Conservation (phyloP, 768 basidiomycete genomes). For the Gautieria morchelliformis region DNA sequence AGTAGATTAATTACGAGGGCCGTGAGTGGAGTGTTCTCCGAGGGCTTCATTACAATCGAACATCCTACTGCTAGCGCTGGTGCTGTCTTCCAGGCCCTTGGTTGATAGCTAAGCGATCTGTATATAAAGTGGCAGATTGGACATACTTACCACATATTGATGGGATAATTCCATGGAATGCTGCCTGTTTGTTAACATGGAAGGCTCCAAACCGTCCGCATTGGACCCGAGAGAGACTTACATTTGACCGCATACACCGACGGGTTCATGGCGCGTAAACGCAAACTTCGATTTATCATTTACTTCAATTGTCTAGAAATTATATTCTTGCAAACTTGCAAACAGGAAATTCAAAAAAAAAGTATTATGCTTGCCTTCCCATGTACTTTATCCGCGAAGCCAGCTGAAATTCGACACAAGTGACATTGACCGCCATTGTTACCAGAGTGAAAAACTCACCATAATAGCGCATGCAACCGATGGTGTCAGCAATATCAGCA, state of each 20-base stretch:
- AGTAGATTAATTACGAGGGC: conserved; percentile 46
- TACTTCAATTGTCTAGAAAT: conserved; percentile 59
- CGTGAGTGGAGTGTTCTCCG: conserved; percentile 77
- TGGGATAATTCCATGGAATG: conserved; percentile 92
- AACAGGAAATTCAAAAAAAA: background rate
- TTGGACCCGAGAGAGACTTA: conserved; percentile 22
- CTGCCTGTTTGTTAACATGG: conserved; percentile 24
- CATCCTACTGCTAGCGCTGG: conserved; percentile 88
- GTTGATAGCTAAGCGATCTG: too few relatives aligned
- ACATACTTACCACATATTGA: conserved; percentile 66
- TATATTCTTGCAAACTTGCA: background rate
- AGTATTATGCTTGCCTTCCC: conserved; percentile 52
- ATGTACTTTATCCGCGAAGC: conserved; percentile 90
- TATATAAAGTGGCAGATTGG: background rate
- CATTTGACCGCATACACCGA: conserved; percentile 95
- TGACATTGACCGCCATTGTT: background rate
- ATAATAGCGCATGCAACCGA: conserved; percentile 80
- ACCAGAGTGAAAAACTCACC: background rate
- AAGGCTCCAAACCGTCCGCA: too few relatives aligned
- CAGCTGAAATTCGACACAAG: conserved; percentile 34
- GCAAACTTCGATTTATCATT: conserved; percentile 74
- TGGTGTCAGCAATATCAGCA: conserved; percentile 69
- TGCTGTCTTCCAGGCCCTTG: conserved; percentile 83
- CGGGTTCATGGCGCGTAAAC: conserved; percentile 81
- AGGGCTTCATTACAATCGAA: conserved; percentile 93